These are phyloP conservation scores for Syzygium malaccense DNA, from an alignment of 441 rosid genomes.

Conservation along the genomic window DNA sequence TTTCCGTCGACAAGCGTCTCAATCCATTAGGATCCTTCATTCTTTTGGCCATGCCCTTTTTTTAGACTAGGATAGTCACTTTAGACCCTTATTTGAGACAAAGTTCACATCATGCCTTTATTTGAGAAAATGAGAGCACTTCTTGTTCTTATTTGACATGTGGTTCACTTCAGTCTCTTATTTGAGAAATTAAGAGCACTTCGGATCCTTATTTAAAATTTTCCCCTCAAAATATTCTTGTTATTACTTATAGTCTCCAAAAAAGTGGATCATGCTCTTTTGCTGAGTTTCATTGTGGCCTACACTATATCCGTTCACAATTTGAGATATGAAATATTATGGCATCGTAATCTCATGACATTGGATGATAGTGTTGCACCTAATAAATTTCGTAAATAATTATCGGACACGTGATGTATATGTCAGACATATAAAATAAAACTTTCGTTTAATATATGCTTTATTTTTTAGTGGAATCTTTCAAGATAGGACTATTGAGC, in stretches of 20 bases:
- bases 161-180: too few relatives aligned
- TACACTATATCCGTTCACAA: neutral
- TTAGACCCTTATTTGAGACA: too few relatives aligned
- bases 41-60: too few relatives aligned
- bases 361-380: too few relatives aligned
- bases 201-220: too few relatives aligned
- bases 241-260: neutral
- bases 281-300: neutral
- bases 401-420: neutral
- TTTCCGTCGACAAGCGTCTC: too few relatives aligned
- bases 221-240: neutral
- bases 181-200: too few relatives aligned
- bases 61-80: too few relatives aligned
- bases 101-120: too few relatives aligned
- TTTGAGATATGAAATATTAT: neutral
- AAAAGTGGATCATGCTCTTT: neutral
- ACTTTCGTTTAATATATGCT: neutral
- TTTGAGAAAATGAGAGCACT: too few relatives aligned
- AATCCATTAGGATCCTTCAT: too few relatives aligned
- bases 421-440: neutral
- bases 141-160: too few relatives aligned
- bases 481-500: neutral
- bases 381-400: neutral
- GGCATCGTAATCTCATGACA: neutral
- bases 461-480: neutral